Percentiles rank a stretch among this genome's conserved stretches.
These are phyloP conservation scores for Penicillium argentinense DNA, from an alignment of 495 filamentous ascomycete genomes.

Conservation along the genomic window DNA sequence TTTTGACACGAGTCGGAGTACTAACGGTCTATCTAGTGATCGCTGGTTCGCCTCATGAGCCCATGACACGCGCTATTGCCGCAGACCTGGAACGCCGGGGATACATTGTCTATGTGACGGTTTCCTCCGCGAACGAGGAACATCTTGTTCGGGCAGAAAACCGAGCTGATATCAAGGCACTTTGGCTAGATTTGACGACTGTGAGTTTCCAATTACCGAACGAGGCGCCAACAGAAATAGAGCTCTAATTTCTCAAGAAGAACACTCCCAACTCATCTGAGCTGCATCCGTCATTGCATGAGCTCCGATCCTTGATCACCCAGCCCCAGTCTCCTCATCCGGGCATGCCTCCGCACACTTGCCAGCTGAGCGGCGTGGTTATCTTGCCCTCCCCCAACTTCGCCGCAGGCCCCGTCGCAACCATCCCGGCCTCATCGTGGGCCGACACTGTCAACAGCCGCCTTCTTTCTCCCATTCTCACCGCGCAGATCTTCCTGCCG, in stretches of 20 bases:
- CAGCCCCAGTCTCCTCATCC: constrained; percentile 70
- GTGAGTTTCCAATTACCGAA: constrained; percentile 27
- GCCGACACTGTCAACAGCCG: constrained; percentile 88
- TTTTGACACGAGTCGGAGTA: not conserved
- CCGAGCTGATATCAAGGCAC: constrained; percentile 73
- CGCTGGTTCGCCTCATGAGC: constrained; percentile 77
- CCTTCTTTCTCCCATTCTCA: constrained; percentile 87
- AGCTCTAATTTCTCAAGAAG: constrained; percentile 17
- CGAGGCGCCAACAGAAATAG: no score
- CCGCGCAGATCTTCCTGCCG: constrained; percentile 81
- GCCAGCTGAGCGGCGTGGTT: constrained; percentile 74
- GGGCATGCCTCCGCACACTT: constrained; percentile 68
- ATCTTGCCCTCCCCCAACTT: constrained; percentile 63
- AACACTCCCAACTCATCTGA: constrained; percentile 54
- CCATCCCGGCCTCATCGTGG: constrained; percentile 76
- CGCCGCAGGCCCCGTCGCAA: constrained; percentile 75
- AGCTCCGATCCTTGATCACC: constrained; percentile 58
- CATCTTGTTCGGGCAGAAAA: constrained; percentile 70
- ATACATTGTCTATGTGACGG: constrained; percentile 90
- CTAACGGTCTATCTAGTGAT: constrained; percentile 53
- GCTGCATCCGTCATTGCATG: constrained; percentile 52
- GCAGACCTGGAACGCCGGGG: constrained; percentile 86
- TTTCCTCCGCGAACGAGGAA: constrained; percentile 78
- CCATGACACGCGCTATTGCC: constrained; percentile 75
- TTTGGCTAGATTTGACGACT: constrained; percentile 77